Evolutionary conservation across 306 rosid species (phyloP), one percentile per base, ranked within the genome.

Genomic region (Abrus precatorius): DNA sequence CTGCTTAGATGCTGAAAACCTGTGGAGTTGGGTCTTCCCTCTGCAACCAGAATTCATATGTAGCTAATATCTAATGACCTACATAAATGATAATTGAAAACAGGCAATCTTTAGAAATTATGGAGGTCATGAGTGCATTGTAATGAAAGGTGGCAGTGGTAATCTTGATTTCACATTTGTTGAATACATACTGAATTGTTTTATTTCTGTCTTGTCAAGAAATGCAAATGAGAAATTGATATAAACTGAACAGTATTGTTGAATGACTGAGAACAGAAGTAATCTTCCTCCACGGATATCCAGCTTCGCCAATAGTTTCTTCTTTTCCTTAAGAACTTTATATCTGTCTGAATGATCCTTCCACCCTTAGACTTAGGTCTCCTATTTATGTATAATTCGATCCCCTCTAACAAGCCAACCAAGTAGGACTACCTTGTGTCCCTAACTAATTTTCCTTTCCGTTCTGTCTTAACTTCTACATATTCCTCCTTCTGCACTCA

Each of bases 1-100:
- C 74, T 14, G 34, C 52, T 68, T 40, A 14, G 50, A 48, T 76
- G 11, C 28, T 14, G 48, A 61, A 84, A n/a, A 48, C 43, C 7
- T 45, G 81, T 43, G 60, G 44, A n/a, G 9, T 38, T 55, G 38
- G 54, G 49, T 68, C 52, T 14, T 67, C 34, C 48, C 41, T 54
- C 10, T 53, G 14, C 55, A 30, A 33, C 68, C 41, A 75, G 7
- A 43, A 55, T 62, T 54, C 43, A 30, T 74, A 1, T 72, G 57
- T 45, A 8, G 50, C 63, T 78, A 54, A 7, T 20, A 9, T 61
- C 2, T 76, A 5, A 54, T 44, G 30, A 53, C 27, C 36, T 64
- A 11, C 5, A 13, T 13, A 30, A 14, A 9, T 73, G 41, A 54
- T 33, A 30, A 13, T 69, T 12, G 55, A 59, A 38, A 78, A 64